Evolutionary conservation across 345 rosid genomes (phyloP), one percentile per base, ranked within the genome.

Genomic region (Physaria fendleri): DNA sequence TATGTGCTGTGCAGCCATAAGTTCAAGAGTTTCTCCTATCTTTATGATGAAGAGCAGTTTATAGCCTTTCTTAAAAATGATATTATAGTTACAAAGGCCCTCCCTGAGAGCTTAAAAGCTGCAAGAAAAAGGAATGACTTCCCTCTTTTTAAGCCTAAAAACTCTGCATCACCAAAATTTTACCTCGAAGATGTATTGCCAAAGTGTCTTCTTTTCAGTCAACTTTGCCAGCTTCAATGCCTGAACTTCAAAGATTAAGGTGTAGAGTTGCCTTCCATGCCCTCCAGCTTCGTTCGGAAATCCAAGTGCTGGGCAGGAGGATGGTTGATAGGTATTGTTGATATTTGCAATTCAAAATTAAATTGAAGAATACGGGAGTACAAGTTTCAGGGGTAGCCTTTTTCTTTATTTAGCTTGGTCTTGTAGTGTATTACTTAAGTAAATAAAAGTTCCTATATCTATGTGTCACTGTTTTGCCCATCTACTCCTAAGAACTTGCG

Each of bases 241-340:
- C 77, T 5, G 99, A 94, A 71, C 78, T 82, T 59, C 97, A 94
- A 76, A 84, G 97, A 72, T 87, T 94, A 49, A 85, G 99, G 74
- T 94, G 99, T 72, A 83, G 97, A 49, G 97, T 90, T 67, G 89
- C 93, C 49, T 94, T 94, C 57, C 97, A 90, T 73, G 96, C 97
- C 30, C 95, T 94, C 49, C 90, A 84, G 65, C 89, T 94, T 69
- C 95, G 97, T 51, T 66, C 77, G 59, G 95, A 84, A 76, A 84
- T 94, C 71, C 85, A 78, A 71, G 67, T 74, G 51, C 85, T 90
- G 59, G 99, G 90, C 8, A 84, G 54, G 64, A 77, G 57, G 67
- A 94, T 94, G 76, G 85, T 90, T 59, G 90, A 87, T 73, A 90
- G 96, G 99, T 90, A 81, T 49, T 29, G 25, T 18, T 54, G 24